Evolutionary conservation across 495 filamentous ascomycete genomes (phyloP).

Genomic region (Penicillium waksmanii): DNA sequence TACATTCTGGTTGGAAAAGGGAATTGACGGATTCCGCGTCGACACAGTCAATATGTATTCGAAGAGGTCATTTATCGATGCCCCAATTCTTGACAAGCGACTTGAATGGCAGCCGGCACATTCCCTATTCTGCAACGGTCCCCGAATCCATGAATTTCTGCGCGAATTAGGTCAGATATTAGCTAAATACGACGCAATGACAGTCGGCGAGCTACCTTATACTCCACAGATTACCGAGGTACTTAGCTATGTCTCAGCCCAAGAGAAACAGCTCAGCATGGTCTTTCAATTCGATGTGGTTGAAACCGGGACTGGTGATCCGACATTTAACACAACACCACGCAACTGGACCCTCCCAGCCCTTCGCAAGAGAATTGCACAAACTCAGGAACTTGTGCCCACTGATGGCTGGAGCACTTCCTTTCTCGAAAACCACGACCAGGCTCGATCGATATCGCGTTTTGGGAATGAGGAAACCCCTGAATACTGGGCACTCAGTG

Average conservation of each 20-base stretch:
- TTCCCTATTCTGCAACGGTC: conserved; percentile 58
- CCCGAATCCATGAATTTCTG: conserved; percentile 59
- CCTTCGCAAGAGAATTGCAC: conserved; percentile 38
- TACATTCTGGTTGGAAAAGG: conserved; percentile 57
- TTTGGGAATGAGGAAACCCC: conserved; percentile 50
- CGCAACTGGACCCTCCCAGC: conserved; percentile 47
- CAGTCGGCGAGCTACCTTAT: conserved; percentile 56
- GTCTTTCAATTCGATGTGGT: conserved; percentile 59
- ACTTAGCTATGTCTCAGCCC: conserved; percentile 48
- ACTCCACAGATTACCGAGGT: conserved; percentile 48
- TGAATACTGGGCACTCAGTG: conserved; percentile 44
- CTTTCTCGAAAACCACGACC: conserved; percentile 47
- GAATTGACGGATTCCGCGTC: conserved; percentile 59
- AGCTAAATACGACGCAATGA: conserved; percentile 50
- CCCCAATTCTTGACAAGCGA: conserved; percentile 39
- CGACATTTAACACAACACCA: conserved; percentile 41
- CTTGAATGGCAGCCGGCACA: conserved; percentile 48
- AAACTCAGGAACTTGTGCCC: conserved; percentile 49
- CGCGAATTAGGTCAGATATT: conserved; percentile 50
- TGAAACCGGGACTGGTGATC: conserved; percentile 47
- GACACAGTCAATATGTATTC: conserved; percentile 60
- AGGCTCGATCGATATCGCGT: conserved; percentile 51
- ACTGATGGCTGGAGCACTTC: conserved; percentile 55
- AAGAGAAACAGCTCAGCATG: conserved; percentile 53
- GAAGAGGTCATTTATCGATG: conserved; percentile 52